These are phyloP conservation scores for Mariannaea elegans DNA, from an alignment of 2,329 filamentous ascomycete species.

Conservation along the genomic window DNA sequence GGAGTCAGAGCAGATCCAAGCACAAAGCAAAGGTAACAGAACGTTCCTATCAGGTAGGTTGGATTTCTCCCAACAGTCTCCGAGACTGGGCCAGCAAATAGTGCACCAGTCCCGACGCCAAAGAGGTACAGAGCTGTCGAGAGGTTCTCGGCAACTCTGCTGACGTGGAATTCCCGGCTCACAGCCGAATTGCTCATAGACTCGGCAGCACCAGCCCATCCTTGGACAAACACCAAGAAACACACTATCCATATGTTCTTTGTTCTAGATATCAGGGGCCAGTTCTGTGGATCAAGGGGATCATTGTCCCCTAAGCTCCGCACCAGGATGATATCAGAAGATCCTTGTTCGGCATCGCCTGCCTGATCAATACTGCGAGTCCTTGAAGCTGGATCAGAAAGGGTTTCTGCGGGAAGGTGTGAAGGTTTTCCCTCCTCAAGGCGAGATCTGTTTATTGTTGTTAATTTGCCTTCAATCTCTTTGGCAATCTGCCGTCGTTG, in stretches of 20 bases:
- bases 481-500: too few species aligned
- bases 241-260: conserved; percentile 47
- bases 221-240: conserved; percentile 57
- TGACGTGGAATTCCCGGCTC: conserved; percentile 51
- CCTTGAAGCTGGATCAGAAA: too few species aligned
- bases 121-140: conserved; percentile 57
- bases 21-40: conserved; percentile 57
- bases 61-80: conserved; percentile 59
- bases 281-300: conserved; percentile 53
- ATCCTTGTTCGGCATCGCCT: too few species aligned
- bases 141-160: conserved; percentile 53
- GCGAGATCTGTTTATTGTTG: too few species aligned
- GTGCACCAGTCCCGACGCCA: conserved; percentile 57
- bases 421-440: too few species aligned
- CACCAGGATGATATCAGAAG: too few species aligned
- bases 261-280: conserved; percentile 43
- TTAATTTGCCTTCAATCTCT: too few species aligned
- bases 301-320: conserved; percentile 51
- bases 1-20: conserved; percentile 57
- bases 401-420: too few species aligned
- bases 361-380: too few species aligned
- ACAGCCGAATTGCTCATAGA: conserved; percentile 54
- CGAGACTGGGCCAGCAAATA: conserved; percentile 58
- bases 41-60: conserved; percentile 57
- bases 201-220: conserved; percentile 58